Conservation (phyloP, 1,139 yeast species). For the Arxiozyma slooffiae region DNA sequence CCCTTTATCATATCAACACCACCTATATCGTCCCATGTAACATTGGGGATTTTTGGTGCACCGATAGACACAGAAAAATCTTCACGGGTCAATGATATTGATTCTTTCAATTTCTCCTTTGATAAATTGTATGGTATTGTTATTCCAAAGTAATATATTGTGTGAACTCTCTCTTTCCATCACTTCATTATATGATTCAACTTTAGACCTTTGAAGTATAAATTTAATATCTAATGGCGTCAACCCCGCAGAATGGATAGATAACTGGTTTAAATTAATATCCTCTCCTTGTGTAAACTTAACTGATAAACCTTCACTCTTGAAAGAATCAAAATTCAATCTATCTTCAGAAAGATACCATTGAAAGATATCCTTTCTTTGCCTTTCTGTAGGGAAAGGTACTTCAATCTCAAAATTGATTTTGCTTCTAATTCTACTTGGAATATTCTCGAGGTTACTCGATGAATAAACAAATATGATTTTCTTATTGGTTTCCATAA, state of each 20-base stretch:
- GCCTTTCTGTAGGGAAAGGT: slow-evolving; percentile 69
- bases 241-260: slow-evolving; percentile 86
- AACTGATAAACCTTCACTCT: neutral
- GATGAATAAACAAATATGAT: slow-evolving; percentile 60
- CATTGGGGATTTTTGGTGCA: slow-evolving; percentile 92
- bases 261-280: slow-evolving; percentile 49
- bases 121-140: slow-evolving; percentile 41
- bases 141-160: slow-evolving; percentile 29
- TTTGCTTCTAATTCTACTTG: slow-evolving; percentile 55
- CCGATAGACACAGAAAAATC: slow-evolving; percentile 92
- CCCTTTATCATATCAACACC: slow-evolving; percentile 73
- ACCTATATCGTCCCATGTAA: slow-evolving; percentile 84
- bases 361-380: slow-evolving; percentile 55
- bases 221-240: slow-evolving; percentile 76
- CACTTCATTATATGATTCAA: slow-evolving; percentile 35
- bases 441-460: slow-evolving; percentile 60
- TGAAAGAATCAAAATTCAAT: slow-evolving; percentile 9
- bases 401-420: slow-evolving; percentile 71
- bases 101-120: slow-evolving; percentile 57
- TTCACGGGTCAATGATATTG: slow-evolving; percentile 74
- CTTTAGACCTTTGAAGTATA: slow-evolving; percentile 58
- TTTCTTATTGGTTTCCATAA: slow-evolving; percentile 34
- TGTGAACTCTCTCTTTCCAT: slow-evolving; percentile 21
- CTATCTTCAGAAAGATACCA: slow-evolving; percentile 33
- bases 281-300: slow-evolving; percentile 37